Conservation (phyloP, 257 asterid genomes). For the Cordia subcordata region DNA sequence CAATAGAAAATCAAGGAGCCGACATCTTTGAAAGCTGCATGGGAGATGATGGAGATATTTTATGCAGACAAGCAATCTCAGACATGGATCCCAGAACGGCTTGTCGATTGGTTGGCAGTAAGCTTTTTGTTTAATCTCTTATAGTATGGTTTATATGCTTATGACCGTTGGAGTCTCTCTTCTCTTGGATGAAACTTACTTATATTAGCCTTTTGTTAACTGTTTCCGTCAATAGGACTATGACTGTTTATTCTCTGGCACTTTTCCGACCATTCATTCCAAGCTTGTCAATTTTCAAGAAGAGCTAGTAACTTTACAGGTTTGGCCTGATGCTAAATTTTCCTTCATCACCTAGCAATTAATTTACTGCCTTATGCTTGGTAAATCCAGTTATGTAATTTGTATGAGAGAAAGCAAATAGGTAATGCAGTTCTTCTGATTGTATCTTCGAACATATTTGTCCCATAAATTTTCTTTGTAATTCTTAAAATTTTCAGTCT, state of each 20-base stretch:
- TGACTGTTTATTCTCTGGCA: constrained; percentile 65
- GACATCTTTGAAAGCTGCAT: constrained; percentile 75
- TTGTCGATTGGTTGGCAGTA: constrained; percentile 92
- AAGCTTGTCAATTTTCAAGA: constrained; percentile 78
- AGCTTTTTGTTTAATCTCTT: constrained; percentile 18
- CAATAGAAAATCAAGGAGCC: constrained; percentile 65
- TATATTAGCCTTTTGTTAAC: neutral
- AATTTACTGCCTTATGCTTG: neutral
- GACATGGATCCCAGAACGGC: constrained; percentile 83
- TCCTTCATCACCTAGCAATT: neutral
- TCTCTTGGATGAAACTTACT: constrained; percentile 8
- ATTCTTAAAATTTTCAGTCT: too few relatives aligned
- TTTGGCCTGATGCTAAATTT: constrained; percentile 4
- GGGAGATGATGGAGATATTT: constrained; percentile 94
- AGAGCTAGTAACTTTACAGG: constrained; percentile 65
- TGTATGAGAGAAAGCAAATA: neutral
- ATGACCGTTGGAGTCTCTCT: constrained; percentile 1
- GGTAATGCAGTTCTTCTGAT: neutral
- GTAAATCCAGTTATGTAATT: neutral
- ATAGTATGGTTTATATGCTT: neutral
- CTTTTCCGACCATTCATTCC: constrained; percentile 64
- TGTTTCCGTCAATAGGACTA: constrained; percentile 54
- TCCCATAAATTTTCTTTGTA: neutral
- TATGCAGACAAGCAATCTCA: constrained; percentile 81
- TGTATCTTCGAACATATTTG: neutral